Conservation (phyloP, 495 filamentous ascomycete genomes). For the Gamarada debralockiae region DNA sequence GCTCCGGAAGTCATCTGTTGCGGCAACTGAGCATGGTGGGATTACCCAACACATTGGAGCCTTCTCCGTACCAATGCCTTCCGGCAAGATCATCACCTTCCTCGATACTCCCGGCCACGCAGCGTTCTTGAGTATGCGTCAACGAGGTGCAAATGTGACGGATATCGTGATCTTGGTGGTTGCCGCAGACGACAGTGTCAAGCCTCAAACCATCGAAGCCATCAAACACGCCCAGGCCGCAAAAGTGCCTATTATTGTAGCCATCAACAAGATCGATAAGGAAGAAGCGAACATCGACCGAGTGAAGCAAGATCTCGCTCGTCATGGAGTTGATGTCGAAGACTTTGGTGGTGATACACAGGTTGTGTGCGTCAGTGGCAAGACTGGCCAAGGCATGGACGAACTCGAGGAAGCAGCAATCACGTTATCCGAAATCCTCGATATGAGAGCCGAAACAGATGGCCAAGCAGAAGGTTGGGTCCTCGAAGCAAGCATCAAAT, state of each 20-base stretch:
- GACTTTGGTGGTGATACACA: slow-evolving; percentile 95
- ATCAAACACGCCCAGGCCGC: slow-evolving; percentile 91
- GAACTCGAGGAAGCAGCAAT: slow-evolving; percentile 89
- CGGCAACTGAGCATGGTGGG: slow-evolving; percentile 86
- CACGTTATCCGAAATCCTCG: slow-evolving; percentile 80
- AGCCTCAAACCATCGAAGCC: slow-evolving; percentile 94
- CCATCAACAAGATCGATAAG: slow-evolving; percentile 98
- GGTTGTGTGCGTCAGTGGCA: slow-evolving; percentile 85
- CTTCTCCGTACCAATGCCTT: slow-evolving; percentile 87
- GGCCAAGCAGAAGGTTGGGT: slow-evolving; percentile 90
- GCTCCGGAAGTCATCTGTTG: slow-evolving; percentile 88
- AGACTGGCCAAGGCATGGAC: slow-evolving; percentile 87
- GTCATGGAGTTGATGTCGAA: slow-evolving; percentile 87
- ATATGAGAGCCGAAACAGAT: slow-evolving; percentile 75
- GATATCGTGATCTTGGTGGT: slow-evolving; percentile 97
- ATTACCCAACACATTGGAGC: slow-evolving; percentile 99
- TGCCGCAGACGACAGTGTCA: slow-evolving; percentile 95
- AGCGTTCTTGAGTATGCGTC: slow-evolving; percentile 92
- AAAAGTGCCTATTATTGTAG: slow-evolving; percentile 92
- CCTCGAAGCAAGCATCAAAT: slow-evolving; percentile 87
- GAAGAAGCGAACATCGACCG: slow-evolving; percentile 69
- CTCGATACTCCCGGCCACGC: slow-evolving; percentile 96
- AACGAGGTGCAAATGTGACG: slow-evolving; percentile 91
- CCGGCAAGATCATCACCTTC: slow-evolving; percentile 89
- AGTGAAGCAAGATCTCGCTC: slow-evolving; percentile 83